phyloP scores from a whole-genome alignment of 306 rosid genomes.

The Boehmeria nivea region DNA sequence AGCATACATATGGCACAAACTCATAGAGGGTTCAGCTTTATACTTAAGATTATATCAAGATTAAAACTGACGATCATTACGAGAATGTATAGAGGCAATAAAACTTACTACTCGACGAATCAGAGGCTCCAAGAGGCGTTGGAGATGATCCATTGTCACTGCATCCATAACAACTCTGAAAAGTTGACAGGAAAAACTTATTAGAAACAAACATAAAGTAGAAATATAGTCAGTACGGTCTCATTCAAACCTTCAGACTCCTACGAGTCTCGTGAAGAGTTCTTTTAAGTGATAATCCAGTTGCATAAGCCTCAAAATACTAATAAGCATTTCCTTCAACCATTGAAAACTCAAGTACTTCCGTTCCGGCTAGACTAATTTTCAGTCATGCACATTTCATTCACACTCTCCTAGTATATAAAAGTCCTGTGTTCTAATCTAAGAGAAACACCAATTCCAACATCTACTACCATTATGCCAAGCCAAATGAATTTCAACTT shows the following conservation, averaged over 20 bases:
- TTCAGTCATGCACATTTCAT: background rate
- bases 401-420: background rate
- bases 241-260: too few species aligned
- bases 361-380: too few species aligned
- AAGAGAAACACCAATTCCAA: too few species aligned
- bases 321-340: background rate
- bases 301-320: slow-evolving; percentile 9
- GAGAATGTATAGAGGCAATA: background rate
- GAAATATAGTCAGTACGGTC: background rate
- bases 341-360: background rate
- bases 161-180: slow-evolving; percentile 73
- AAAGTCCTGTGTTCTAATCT: background rate
- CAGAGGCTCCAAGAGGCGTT: slow-evolving; percentile 68
- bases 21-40: too few species aligned
- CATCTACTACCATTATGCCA: too few species aligned
- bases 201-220: slow-evolving; percentile 9
- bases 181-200: slow-evolving; percentile 14
- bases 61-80: too few species aligned
- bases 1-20: too few species aligned
- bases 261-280: too few species aligned
- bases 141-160: slow-evolving; percentile 51
- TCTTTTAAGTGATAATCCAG: background rate
- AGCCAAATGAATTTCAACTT: too few species aligned
- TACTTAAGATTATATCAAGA: too few species aligned
- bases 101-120: slow-evolving; percentile 80